Percentiles rank a stretch among this genome's conserved stretches.
These are phyloP conservation scores for Didymella arachidicola DNA, from an alignment of 2,329 filamentous ascomycete genomes.

Conservation along the genomic window DNA sequence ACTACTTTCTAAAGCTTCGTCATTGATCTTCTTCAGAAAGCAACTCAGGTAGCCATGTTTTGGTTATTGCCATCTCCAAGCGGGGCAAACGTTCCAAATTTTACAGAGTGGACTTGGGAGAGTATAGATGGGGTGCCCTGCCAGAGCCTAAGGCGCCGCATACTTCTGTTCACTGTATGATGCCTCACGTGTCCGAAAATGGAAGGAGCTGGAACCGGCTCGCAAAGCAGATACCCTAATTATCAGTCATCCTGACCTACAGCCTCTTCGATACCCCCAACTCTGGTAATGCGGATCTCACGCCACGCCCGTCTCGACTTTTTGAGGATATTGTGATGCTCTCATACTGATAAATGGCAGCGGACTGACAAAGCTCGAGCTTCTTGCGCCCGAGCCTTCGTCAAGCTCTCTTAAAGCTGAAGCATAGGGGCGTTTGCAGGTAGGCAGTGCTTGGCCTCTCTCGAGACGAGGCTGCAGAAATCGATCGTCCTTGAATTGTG, in stretches of 20 bases:
- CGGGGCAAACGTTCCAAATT: background rate
- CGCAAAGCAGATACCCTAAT: background rate
- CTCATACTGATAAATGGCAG: background rate
- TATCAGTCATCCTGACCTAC: background rate
- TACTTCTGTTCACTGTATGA: background rate
- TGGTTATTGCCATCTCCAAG: background rate
- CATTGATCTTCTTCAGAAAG: background rate
- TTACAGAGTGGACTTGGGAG: no score
- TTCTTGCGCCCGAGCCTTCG: background rate
- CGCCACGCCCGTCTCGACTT: background rate
- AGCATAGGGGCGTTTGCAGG: background rate
- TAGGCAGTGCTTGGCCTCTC: background rate
- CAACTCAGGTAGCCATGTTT: background rate
- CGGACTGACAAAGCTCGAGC: background rate
- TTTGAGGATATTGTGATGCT: background rate
- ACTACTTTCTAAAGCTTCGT: background rate
- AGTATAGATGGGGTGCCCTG: background rate
- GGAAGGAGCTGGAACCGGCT: background rate
- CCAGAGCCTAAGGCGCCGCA: background rate
- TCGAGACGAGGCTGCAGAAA: background rate
- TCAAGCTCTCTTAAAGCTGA: background rate
- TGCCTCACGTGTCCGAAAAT: background rate
- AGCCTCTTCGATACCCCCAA: background rate
- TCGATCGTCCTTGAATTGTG: background rate
- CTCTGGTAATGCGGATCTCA: background rate